phyloP scores from a whole-genome alignment of 768 basidiomycete genomes.

The Tubosaeta brunneosetosa region DNA sequence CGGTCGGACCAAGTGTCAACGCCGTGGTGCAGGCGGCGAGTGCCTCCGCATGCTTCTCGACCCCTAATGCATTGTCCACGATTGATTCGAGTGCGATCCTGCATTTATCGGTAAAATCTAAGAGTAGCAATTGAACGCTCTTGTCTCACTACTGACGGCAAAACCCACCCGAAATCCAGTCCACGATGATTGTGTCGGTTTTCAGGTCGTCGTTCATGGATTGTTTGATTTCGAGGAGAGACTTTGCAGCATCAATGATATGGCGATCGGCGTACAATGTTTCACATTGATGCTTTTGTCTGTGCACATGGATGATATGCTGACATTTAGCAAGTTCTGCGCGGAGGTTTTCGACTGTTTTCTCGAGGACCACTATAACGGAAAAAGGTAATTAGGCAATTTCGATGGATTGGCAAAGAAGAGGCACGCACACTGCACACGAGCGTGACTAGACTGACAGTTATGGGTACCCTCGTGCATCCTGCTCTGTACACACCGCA shows the following conservation, averaged over 20 bases:
- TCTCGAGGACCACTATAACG: background rate
- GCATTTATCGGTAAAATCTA: too few species aligned
- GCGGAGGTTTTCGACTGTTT: background rate
- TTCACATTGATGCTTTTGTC: too few species aligned
- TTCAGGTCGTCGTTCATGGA: background rate
- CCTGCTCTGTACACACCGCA: constrained; percentile 44
- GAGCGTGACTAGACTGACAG: too few species aligned
- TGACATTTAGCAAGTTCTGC: too few species aligned
- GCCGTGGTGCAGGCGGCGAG: constrained; percentile 1
- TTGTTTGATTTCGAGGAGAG: too few species aligned
- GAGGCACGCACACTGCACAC: too few species aligned
- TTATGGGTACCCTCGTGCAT: constrained; percentile 28
- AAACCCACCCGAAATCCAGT: background rate
- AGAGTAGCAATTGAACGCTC: background rate
- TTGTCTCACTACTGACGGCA: background rate
- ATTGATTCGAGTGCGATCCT: too few species aligned
- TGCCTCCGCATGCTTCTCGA: background rate
- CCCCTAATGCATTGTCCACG: background rate
- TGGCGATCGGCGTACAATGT: too few species aligned
- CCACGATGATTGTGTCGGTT: background rate
- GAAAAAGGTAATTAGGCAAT: constrained; percentile 45
- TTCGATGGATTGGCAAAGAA: too few species aligned
- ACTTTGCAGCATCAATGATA: too few species aligned
- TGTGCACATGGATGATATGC: too few species aligned
- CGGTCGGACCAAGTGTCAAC: background rate